Conservation (phyloP, 31 red algal genomes). For the Endocladia muricata region DNA sequence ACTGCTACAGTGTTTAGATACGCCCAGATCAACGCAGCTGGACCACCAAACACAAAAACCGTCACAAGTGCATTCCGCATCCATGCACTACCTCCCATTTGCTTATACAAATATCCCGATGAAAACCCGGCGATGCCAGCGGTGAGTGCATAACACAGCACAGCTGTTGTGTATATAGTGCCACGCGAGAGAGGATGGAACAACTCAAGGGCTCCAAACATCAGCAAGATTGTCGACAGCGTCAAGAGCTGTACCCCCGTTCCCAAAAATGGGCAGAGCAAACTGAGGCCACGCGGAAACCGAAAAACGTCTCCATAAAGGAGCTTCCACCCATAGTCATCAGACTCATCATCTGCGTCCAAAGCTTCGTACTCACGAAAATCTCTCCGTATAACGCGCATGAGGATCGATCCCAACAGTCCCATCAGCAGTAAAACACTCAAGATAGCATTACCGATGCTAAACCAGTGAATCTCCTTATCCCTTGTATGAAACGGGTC, state of each 20-base stretch:
- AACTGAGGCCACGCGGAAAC: constrained; percentile 41
- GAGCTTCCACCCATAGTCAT: constrained; percentile 90
- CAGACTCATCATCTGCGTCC: constrained; percentile 64
- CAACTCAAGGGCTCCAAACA: constrained; percentile 70
- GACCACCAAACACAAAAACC: constrained; percentile 71
- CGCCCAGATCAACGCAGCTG: constrained; percentile 43
- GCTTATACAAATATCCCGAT: constrained; percentile 80
- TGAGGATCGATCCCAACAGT: constrained; percentile 74
- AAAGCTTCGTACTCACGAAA: constrained; percentile 76
- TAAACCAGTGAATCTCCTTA: constrained; percentile 86
- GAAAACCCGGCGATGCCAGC: constrained; percentile 67
- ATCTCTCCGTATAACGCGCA: constrained; percentile 82
- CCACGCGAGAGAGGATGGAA: constrained; percentile 77
- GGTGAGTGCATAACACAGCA: constrained; percentile 59
- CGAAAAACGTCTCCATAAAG: constrained; percentile 92
- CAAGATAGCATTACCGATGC: constrained; percentile 78
- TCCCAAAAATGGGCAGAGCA: constrained; percentile 78
- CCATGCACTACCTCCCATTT: constrained; percentile 68
- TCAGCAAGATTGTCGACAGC: constrained; percentile 49
- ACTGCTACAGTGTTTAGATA: constrained; percentile 67
- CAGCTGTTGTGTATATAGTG: constrained; percentile 63
- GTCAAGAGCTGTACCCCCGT: constrained; percentile 73
- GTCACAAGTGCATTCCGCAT: constrained; percentile 73
- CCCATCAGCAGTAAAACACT: constrained; percentile 68
- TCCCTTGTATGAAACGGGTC: constrained; percentile 64